Base-by-base conservation (phyloP, 495 filamentous ascomycete species). In the Penicillium coprophilum region DNA sequence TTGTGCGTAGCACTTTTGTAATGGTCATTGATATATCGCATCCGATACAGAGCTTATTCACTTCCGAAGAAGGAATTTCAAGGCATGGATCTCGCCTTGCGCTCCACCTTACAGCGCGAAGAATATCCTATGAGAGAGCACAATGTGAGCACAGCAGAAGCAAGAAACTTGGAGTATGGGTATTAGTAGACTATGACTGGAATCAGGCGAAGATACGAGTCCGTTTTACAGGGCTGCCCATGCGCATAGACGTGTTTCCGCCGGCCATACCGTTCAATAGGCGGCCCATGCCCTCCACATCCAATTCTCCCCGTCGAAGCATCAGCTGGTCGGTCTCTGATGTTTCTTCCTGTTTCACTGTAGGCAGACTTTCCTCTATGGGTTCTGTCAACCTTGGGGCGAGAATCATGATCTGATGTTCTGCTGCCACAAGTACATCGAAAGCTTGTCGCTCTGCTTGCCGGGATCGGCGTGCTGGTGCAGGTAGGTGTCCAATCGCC, bases 381-480 rank as follows among this genome's bases (percentile, higher is more conserved):
- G 69, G 70, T 44, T 78, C 74, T 5, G 41, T 52, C 11, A 78
- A 53, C 28, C 57, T 68, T 3, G 74, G 69, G 12, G 83, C 79
- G 21, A 88, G 71, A 36, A 87, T 73, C 28, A 86, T 73, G 11
- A 88, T 60, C 15, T 86, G 80, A 56, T 80, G 83, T 63, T 91
- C 87, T 32, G 85, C 83, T 8, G 82, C 77, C 6, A 90, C 71
- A 1, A 91, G 63, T 4, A 88, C 73, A 53, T 89, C 86, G 38
- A 74, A 78, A 19, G 73, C 55, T 20, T 78, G 80, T 4, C 79
- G 64, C 4, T 79, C 76, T 12, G 74, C 67, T 9, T 68, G 66
- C 12, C 69, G 67, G 9, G 70, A 66, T 1, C 66, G 60, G 50
- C 71, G 65, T 1, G 64, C 60, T 45, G 64, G 54, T 7, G 71